Percentiles rank a stretch among this genome's conserved stretches.
Evolutionary conservation across 176 grass and related monocot species (phyloP).

Genomic region (Phyllostachys edulis): DNA sequence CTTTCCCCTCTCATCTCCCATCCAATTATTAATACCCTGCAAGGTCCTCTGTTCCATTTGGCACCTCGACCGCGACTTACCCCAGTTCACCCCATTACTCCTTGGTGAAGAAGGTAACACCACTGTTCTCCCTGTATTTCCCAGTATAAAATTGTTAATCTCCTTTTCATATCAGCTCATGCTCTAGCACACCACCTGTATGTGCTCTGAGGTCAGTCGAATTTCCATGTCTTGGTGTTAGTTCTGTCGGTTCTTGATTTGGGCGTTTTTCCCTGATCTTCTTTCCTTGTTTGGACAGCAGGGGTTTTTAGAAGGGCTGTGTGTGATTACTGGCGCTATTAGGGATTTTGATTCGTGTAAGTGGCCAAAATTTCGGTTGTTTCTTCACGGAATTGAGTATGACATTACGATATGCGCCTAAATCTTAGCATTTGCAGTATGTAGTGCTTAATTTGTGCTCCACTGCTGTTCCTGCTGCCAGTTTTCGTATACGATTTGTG

Average conservation of each 20-base stretch:
- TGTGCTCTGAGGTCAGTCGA: neutral
- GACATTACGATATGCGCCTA: neutral
- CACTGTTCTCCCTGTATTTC: neutral
- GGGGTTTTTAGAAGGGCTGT: neutral
- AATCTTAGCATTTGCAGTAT: neutral
- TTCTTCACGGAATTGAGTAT: constrained; percentile 2
- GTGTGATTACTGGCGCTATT: neutral
- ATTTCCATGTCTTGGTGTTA: neutral
- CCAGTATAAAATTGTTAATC: neutral
- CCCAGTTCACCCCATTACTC: constrained; percentile 5
- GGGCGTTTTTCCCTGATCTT: neutral
- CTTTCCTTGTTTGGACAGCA: neutral
- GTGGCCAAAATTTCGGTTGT: neutral
- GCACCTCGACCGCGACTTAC: constrained; percentile 6
- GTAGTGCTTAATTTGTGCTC: neutral
- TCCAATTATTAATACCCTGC: neutral
- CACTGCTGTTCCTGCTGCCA: neutral
- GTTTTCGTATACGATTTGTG: neutral
- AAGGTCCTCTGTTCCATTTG: neutral
- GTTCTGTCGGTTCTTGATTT: constrained; percentile 18
- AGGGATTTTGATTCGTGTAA: neutral
- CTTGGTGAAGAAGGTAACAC: constrained; percentile 29
- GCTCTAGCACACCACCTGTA: neutral
- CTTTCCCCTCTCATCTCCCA: constrained; percentile 30
- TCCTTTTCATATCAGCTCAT: neutral